phyloP scores from a whole-genome alignment of 1,139 yeast species.

The Ogataea hybrid region DNA sequence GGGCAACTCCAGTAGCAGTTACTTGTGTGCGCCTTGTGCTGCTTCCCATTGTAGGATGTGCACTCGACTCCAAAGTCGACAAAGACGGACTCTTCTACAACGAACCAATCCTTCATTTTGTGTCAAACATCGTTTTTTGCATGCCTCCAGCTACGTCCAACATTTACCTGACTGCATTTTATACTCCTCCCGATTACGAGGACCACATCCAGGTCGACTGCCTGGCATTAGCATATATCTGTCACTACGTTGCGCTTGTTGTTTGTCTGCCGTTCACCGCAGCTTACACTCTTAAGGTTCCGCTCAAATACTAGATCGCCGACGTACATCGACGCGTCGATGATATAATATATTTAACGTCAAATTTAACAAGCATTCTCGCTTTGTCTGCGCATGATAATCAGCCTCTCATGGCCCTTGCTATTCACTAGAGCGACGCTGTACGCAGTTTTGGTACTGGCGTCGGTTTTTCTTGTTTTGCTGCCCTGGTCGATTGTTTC shows the following conservation, averaged over 20 bases:
- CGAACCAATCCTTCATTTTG: constrained; percentile 62
- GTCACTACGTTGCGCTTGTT: constrained; percentile 61
- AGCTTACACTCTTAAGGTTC: constrained; percentile 51
- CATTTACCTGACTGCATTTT: constrained; percentile 81
- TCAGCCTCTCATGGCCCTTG: constrained; percentile 21
- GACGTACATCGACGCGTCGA: constrained; percentile 1
- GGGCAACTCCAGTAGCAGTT: constrained; percentile 55
- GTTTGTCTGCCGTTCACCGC: constrained; percentile 67
- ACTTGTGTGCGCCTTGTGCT: constrained; percentile 47
- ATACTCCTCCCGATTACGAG: constrained; percentile 60
- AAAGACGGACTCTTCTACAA: constrained; percentile 49
- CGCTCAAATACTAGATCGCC: constrained; percentile 28
- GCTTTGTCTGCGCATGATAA: constrained; percentile 11
- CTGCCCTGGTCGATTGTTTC: constrained; percentile 40
- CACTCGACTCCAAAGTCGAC: constrained; percentile 50
- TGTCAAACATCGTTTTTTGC: constrained; percentile 75
- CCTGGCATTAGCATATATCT: constrained; percentile 67
- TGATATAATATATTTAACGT: neutral
- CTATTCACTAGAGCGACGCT: constrained; percentile 21
- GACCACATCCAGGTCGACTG: constrained; percentile 80
- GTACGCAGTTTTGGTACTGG: constrained; percentile 18
- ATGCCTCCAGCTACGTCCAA: constrained; percentile 86
- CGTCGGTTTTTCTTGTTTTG: constrained; percentile 30
- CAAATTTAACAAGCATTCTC: neutral
- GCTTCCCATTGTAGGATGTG: constrained; percentile 61